phyloP scores from a whole-genome alignment of 768 basidiomycete species.

The Pleurotus cornucopiae region DNA sequence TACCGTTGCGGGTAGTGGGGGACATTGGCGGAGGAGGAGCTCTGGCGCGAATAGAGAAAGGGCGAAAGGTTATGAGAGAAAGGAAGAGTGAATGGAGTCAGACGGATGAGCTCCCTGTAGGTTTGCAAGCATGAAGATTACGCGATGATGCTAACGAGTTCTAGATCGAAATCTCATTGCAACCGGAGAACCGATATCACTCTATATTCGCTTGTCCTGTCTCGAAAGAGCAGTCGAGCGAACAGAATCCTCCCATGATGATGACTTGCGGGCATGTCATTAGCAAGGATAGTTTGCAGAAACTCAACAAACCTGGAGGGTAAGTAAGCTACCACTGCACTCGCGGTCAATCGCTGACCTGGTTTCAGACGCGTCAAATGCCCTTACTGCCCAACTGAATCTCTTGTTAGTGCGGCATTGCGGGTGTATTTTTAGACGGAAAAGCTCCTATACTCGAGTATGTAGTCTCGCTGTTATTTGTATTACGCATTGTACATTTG shows the following conservation, averaged over 20 bases:
- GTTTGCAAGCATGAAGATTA: constrained; percentile 11
- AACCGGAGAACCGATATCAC: constrained; percentile 87
- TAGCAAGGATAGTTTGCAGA: constrained; percentile 85
- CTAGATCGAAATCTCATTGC: constrained; percentile 91
- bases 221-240: constrained; percentile 94
- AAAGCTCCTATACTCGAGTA: neutral
- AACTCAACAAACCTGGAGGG: constrained; percentile 83
- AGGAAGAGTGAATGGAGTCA: constrained; percentile 91
- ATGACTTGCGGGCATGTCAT: constrained; percentile 95
- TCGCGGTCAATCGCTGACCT: constrained; percentile 7
- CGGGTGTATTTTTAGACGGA: constrained; percentile 57
- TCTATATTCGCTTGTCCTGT: constrained; percentile 98
- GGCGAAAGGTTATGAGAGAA: constrained; percentile 89
- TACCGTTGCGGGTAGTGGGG: constrained; percentile 83
- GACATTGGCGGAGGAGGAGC: constrained; percentile 94
- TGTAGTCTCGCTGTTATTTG: no score
- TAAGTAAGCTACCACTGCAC: constrained; percentile 19
- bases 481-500: no score
- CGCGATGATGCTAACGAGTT: neutral
- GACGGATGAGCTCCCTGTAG: constrained; percentile 83
- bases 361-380: constrained; percentile 82
- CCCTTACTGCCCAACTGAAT: constrained; percentile 92
- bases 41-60: constrained; percentile 89
- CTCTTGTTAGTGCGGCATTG: constrained; percentile 48
- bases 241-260: constrained; percentile 96